Evolutionary conservation across 768 basidiomycete genomes (phyloP).

Genomic region (Auricularia sp.): DNA sequence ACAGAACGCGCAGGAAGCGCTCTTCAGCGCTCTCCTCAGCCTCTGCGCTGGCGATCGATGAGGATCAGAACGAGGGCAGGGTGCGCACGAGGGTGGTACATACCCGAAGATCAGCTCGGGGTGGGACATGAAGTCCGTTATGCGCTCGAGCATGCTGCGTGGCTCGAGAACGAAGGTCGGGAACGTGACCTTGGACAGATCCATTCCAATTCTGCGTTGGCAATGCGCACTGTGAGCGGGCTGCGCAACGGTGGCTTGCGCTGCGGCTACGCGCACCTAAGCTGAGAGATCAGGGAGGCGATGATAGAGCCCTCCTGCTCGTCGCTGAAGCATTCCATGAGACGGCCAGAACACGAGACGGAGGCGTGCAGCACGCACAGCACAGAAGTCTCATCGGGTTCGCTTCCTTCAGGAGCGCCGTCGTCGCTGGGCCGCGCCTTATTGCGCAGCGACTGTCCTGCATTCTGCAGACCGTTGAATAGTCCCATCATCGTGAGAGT

Average conservation of each 20-base stretch:
- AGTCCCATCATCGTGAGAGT: background rate
- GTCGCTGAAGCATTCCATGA: conserved; percentile 41
- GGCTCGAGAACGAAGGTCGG: conserved; percentile 96
- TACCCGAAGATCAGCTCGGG: conserved; percentile 94
- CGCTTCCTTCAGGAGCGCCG: conserved; percentile 68
- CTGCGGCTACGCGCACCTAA: conserved; percentile 41
- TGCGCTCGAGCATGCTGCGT: conserved; percentile 92
- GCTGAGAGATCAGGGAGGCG: conserved; percentile 75
- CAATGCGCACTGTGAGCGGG: background rate
- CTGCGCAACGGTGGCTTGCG: background rate
- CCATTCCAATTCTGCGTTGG: conserved; percentile 78
- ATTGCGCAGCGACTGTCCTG: background rate
- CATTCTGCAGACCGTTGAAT: background rate
- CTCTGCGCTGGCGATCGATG: conserved; percentile 48
- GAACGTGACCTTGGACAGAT: conserved; percentile 87
- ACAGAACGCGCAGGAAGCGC: conserved; percentile 80
- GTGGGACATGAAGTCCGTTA: conserved; percentile 99
- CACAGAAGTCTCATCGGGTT: conserved; percentile 84
- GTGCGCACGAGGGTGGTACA: conserved; percentile 22
- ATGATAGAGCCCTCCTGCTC: conserved; percentile 91
- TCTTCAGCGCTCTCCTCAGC: conserved; percentile 75
- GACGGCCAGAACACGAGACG: background rate
- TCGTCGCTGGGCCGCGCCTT: conserved; percentile 26
- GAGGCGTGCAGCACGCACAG: conserved; percentile 41
- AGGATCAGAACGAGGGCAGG: background rate